A percentile compares a stretch with the other conserved stretches of the same genome.
phyloP scores from a whole-genome alignment of 1,284 basidiomycete genomes.

The Sporisorium scitamineum region DNA sequence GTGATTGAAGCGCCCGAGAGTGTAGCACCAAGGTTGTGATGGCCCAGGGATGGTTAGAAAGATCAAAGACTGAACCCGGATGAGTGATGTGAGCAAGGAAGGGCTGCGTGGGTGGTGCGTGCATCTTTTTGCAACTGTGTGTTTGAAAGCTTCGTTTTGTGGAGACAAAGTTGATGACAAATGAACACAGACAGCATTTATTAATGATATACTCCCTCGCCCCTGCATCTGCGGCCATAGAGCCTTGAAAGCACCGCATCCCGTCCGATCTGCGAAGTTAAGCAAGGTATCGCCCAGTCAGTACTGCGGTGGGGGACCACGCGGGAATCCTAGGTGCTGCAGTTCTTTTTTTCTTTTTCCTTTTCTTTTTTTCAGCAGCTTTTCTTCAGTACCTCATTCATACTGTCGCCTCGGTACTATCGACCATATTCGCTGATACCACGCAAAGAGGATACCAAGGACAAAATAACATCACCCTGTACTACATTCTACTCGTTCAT shows the following conservation, averaged over 20 bases:
- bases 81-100: background rate
- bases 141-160: slow-evolving; percentile 6
- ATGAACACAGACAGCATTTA: no score
- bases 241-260: slow-evolving; percentile 83
- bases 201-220: no score
- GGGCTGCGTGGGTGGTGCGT: background rate
- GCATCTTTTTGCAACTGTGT: background rate
- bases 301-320: slow-evolving; percentile 87
- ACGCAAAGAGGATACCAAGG: no score
- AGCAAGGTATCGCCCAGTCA: slow-evolving; percentile 82
- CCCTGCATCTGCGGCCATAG: slow-evolving; percentile 78
- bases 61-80: background rate
- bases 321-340: slow-evolving; percentile 83
- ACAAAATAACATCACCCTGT: no score
- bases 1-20: background rate
- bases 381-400: no score
- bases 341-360: slow-evolving; percentile 75
- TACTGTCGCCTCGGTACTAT: no score
- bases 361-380: no score
- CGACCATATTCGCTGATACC: no score
- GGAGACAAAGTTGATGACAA: background rate
- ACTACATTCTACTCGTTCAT: background rate
- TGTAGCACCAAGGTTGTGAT: background rate
- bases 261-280: slow-evolving; percentile 84
- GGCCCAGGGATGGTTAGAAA: background rate